phyloP scores from a whole-genome alignment of 2,329 filamentous ascomycete genomes.

The Fusarium denticulatum region DNA sequence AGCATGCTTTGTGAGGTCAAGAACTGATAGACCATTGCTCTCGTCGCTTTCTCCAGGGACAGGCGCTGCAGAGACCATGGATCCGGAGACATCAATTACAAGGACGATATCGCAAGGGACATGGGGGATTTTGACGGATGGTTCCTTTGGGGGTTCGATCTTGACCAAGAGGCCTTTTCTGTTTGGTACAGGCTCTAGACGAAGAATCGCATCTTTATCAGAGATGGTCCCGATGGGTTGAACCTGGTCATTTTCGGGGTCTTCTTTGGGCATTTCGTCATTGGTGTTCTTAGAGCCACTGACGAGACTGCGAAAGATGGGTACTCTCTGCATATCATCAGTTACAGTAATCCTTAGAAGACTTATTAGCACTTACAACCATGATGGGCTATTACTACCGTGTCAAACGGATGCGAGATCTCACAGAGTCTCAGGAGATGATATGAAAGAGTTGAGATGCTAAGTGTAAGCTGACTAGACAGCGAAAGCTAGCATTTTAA shows the following conservation, averaged over 20 bases:
- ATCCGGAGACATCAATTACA: constrained; percentile 69
- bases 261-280: background rate
- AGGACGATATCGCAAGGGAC: constrained; percentile 69
- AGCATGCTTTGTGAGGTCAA: constrained; percentile 70
- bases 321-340: constrained; percentile 28
- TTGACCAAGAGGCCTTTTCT: constrained; percentile 57
- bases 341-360: background rate
- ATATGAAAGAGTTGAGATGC: background rate
- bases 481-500: constrained; percentile 2
- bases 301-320: constrained; percentile 13
- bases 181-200: constrained; percentile 53
- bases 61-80: constrained; percentile 61
- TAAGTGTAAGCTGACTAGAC: constrained; percentile 2
- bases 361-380: constrained; percentile 4
- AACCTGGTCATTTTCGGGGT: background rate
- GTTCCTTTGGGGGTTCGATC: constrained; percentile 55
- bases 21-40: constrained; percentile 60
- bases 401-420: background rate
- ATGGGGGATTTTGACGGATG: constrained; percentile 47
- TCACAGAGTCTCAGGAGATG: background rate
- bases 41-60: constrained; percentile 59
- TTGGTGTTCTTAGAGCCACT: background rate
- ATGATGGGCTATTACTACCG: constrained; percentile 17
- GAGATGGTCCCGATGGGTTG: background rate
- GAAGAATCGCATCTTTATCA: constrained; percentile 35